Conservation (phyloP, 2,329 filamentous ascomycete genomes). For the Pseudocercospora musae region DNA sequence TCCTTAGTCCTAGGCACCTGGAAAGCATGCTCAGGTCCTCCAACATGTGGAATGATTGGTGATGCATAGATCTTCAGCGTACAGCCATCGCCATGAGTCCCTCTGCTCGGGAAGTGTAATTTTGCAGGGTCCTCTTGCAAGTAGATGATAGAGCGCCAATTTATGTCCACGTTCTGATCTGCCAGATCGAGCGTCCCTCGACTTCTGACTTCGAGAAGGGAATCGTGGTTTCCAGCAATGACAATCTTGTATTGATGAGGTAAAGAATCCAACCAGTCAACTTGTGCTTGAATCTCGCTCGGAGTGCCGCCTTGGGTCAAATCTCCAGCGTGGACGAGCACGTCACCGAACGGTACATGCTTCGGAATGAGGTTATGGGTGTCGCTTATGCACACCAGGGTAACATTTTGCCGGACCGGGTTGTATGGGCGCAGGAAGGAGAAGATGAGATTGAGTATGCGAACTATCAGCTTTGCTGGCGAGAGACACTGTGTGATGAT, state of each 20-base stretch:
- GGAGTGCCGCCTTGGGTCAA: conserved; percentile 70
- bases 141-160: conserved; percentile 70
- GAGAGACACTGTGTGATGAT: conserved; percentile 24
- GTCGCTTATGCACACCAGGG: conserved; percentile 84
- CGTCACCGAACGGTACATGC: conserved; percentile 69
- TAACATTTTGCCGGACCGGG: conserved; percentile 58
- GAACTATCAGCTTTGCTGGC: conserved; percentile 42
- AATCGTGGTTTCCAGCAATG: conserved; percentile 86
- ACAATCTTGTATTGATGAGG: conserved; percentile 78
- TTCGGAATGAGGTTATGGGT: conserved; percentile 65
- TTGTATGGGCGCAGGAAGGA: conserved; percentile 63
- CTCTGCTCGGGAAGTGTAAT: conserved; percentile 54
- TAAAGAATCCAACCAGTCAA: conserved; percentile 75
- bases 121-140: conserved; percentile 67
- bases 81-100: conserved; percentile 44
- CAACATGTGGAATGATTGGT: conserved; percentile 68
- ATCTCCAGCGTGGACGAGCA: conserved; percentile 89
- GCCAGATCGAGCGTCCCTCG: conserved; percentile 46
- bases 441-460: conserved; percentile 48
- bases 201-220: conserved; percentile 71
- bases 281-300: conserved; percentile 71
- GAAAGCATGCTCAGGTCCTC: conserved; percentile 70
- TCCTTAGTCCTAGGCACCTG: conserved; percentile 66
- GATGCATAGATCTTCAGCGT: conserved; percentile 73
- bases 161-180: conserved; percentile 55